Evolutionary conservation across 352 stramenopile species (phyloP).

Genomic region (Discostella stelligera): DNA sequence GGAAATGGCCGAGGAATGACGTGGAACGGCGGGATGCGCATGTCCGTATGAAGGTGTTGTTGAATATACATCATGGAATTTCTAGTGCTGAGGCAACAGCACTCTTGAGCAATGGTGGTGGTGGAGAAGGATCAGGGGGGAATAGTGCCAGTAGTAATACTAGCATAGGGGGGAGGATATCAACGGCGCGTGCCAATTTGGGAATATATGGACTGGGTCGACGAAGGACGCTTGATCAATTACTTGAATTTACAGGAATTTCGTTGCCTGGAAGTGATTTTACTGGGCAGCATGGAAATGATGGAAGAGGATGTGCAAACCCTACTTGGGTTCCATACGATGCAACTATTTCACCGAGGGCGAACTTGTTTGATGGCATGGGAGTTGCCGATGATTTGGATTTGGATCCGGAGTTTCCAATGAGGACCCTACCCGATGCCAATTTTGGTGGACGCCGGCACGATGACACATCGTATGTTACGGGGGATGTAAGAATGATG

Average conservation of each 20-base stretch:
- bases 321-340: constrained; percentile 75
- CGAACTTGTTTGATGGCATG: constrained; percentile 67
- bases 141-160: constrained; percentile 1
- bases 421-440: constrained; percentile 61
- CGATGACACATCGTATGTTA: constrained; percentile 44
- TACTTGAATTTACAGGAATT: constrained; percentile 72
- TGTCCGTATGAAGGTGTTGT: constrained; percentile 55
- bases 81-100: constrained; percentile 19
- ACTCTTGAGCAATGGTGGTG: no score
- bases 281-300: constrained; percentile 38
- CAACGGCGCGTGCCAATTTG: constrained; percentile 65
- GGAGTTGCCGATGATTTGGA: constrained; percentile 75
- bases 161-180: constrained; percentile 47
- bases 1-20: constrained; percentile 59
- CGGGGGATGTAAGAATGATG: constrained; percentile 38
- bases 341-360: constrained; percentile 68
- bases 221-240: constrained; percentile 66
- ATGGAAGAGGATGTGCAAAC: constrained; percentile 50
- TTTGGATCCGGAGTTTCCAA: constrained; percentile 72
- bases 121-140: no score
- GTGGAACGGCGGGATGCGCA: constrained; percentile 45
- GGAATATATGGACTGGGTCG: constrained; percentile 80
- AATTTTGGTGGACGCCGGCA: constrained; percentile 18
- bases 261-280: constrained; percentile 41
- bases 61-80: constrained; percentile 56